Evolutionary conservation across 148 eudicot genomes (phyloP), one percentile per base, ranked within the genome.

Genomic region (Heliosperma pusillum): DNA sequence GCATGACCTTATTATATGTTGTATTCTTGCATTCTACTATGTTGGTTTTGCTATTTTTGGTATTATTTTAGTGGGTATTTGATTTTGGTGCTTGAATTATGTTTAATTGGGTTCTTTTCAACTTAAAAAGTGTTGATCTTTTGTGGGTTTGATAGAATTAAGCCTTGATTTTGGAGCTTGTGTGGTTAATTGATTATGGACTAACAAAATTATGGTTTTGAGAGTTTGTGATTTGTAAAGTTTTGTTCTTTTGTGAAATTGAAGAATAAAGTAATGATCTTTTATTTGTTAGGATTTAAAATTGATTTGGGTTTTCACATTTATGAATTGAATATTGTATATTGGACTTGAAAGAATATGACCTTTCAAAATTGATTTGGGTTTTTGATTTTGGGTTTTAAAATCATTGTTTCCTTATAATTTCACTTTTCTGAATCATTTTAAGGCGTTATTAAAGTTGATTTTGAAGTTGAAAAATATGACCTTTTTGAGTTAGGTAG

Each of bases 401-500:
- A n/a, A n/a, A n/a, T n/a, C n/a, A n/a, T n/a, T n/a, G n/a, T n/a
- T n/a, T n/a, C n/a, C n/a, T n/a, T n/a, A n/a, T n/a, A n/a, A n/a
- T n/a, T n/a, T n/a, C n/a, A n/a, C n/a, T n/a, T n/a, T n/a, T n/a
- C n/a, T n/a, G n/a, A n/a, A 25, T 52, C 21, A 70, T 50, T 52
- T 50, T 50, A 22, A 17, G 73, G 73, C 13, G 40, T 16, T n/a
- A n/a, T n/a, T n/a, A n/a, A n/a, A n/a, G n/a, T n/a, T n/a, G n/a
- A n/a, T n/a, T n/a, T n/a, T 52, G 22, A 50, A 24, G 36, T 10
- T 52, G n/a, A 50, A 22, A 44, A 69, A 69, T 1, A 9, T 47
- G 57, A 24, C 57, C 17, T 66, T 70, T 70, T 70, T 13, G 71
- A 22, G 56, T 44, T 69, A 22, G 71, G 60, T 70, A 70, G 57